phyloP scores from a whole-genome alignment of 2,329 filamentous ascomycete genomes.

The Phialophora chinensis region DNA sequence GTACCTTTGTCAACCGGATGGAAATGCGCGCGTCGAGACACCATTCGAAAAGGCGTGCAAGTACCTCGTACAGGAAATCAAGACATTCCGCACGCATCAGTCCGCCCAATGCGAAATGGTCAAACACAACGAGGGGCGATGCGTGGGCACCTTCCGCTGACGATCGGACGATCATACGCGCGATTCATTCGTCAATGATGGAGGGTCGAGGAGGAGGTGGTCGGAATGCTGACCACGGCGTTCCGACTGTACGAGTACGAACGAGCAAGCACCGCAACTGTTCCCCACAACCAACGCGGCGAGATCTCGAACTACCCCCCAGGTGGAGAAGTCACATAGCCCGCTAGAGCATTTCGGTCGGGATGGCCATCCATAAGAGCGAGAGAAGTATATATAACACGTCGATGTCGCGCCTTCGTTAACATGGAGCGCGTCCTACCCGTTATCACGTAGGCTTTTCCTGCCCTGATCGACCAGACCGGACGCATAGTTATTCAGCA shows the following conservation, averaged over 20 bases:
- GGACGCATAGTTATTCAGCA: background rate
- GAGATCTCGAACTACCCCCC: background rate
- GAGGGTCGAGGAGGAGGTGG: background rate
- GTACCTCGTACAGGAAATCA: background rate
- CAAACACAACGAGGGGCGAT: background rate
- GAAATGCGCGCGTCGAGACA: background rate
- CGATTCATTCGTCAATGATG: background rate
- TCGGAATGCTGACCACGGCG: background rate
- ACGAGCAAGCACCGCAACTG: background rate
- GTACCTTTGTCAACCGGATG: background rate
- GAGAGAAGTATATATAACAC: background rate
- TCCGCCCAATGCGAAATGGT: background rate
- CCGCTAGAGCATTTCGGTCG: background rate
- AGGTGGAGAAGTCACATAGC: background rate
- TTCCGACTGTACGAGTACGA: background rate
- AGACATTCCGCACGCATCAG: background rate
- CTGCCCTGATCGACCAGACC: no score
- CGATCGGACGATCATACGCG: background rate
- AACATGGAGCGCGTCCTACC: background rate
- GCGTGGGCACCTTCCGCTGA: background rate
- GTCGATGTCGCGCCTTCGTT: background rate
- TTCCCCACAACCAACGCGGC: background rate
- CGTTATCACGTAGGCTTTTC: background rate
- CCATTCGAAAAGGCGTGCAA: background rate
- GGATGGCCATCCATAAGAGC: background rate